Base-by-base conservation (phyloP, 768 basidiomycete species). In the Leccinum fibrillosum region DNA sequence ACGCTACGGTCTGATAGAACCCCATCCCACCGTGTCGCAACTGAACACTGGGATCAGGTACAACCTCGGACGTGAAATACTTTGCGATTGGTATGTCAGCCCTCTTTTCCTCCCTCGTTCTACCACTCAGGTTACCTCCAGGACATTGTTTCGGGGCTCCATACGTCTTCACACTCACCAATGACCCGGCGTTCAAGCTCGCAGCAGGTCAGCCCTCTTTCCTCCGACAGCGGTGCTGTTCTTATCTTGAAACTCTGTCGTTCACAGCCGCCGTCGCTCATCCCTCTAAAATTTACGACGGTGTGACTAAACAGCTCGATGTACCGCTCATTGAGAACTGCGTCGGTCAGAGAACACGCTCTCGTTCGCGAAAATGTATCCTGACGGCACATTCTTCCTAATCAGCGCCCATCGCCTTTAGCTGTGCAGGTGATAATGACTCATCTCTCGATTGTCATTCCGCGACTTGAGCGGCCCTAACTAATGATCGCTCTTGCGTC, bases 121-220 rank as follows among this genome's bases (percentile, higher is more conserved):
- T 26, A 53, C 45, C 21, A 7, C 28, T 48, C 44, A 51, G 13
- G 13, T 34, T 9, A 2, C 10, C 4, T 47, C 17, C 28, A 85
- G 82, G 84, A 11, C 84, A 84, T 59, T 86, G 82, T 63, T 85
- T 84, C 58, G 83, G 83, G 6, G 85, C 75, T 0, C 82, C 82
- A 0, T 83, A 75, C 54, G 76, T 76, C 8, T 74, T 85, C 53
- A 74, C 82, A 5, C 72, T 79, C 3, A 76, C 78, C 7, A 80
- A 73, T 0, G 78, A 82, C 48, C 73, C 77, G 35, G 64, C 52
- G 2, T 70, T 70, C 57, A 52, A 64, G 7, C 69, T 83, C n/a
- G 71, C 74, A 1, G 81, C 83, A 17, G 77, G 83, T 83, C 65
- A 21, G 74, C 30, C 1, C 1, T 3, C 15, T 10, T 44, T 44